Evolutionary conservation across 805 yeast species (phyloP), one percentile per base, ranked within the genome.

Genomic region (Candida vartiovaarae): DNA sequence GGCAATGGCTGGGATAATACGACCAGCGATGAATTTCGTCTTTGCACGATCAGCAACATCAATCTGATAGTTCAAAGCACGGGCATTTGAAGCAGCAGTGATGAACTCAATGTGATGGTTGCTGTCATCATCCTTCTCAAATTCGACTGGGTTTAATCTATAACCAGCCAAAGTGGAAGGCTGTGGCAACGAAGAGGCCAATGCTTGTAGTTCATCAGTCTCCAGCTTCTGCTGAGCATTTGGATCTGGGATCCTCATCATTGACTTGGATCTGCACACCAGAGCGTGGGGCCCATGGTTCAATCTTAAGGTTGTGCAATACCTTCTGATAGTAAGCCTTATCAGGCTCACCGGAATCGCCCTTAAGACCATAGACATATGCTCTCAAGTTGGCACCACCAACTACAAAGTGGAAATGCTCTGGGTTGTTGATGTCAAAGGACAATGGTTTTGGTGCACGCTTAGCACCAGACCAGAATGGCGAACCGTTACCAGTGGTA

Each of bases 1-100:
- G 32, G 99, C 99, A 70, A 93, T 93, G 23, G 99, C 99, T 11
- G 99, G 99, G 53, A 93, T 93, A 53, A 93, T 93, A 66, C 95
- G 82, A 39, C 99, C 99, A 6, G 99, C 99, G 63, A 93, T 91
- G 58, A 91, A 88, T 70, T 93, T 93, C 33, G 99, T 93, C 70
- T 84, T 87, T 41, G 82, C 80, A 50, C 81, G 78, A 60, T 91
- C 97, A 32, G 91, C 97, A 9, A 88, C 70, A 59, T 88, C 95
- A 53, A 91, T 89, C 34, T 79, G 75, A 61, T 91, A 91, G 67
- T 89, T 91, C 66, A 80, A 72, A 28, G 99, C 99, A 64, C 99
- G 82, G 66, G 95, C 80, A 64, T 93, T 93, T 3, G 98, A 91
- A 24, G 97, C 95, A 23, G 98, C 95, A 15, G 91, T 72, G 55